A percentile compares a stretch with the other conserved stretches of the same genome.
phyloP scores from a whole-genome alignment of 257 asterid genomes.

The Solanum pinnatisectum region DNA sequence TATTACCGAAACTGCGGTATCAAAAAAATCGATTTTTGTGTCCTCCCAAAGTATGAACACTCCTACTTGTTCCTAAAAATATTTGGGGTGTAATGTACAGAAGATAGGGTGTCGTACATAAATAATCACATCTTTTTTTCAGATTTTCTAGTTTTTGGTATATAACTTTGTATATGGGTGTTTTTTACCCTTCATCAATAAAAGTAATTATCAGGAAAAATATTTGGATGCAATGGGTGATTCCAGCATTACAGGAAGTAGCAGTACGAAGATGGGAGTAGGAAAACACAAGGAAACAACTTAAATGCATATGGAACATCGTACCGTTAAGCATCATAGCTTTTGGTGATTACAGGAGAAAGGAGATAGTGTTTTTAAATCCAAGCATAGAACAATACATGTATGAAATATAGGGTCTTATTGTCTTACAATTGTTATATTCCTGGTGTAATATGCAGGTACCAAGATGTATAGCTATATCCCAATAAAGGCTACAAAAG shows the following conservation, averaged over 20 bases:
- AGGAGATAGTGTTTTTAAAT: background rate
- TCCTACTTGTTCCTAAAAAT: background rate
- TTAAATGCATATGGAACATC: background rate
- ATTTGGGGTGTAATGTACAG: background rate
- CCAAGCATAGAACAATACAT: background rate
- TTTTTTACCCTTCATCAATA: background rate
- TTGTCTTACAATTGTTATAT: background rate
- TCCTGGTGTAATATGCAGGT: background rate
- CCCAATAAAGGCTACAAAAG: background rate
- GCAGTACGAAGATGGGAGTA: background rate
- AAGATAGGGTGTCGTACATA: background rate
- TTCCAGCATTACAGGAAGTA: background rate
- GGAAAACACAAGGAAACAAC: background rate
- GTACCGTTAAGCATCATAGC: background rate
- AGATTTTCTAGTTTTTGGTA: background rate
- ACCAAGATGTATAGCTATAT: background rate
- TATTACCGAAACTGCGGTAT: background rate
- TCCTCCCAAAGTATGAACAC: background rate
- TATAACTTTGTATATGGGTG: background rate
- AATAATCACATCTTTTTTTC: background rate
- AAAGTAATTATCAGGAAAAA: background rate
- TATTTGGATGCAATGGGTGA: background rate
- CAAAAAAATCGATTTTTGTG: background rate
- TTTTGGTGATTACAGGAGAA: background rate
- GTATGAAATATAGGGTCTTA: background rate